Base-by-base conservation (phyloP, 768 basidiomycete species). In the Psilocybe subaeruginosa region DNA sequence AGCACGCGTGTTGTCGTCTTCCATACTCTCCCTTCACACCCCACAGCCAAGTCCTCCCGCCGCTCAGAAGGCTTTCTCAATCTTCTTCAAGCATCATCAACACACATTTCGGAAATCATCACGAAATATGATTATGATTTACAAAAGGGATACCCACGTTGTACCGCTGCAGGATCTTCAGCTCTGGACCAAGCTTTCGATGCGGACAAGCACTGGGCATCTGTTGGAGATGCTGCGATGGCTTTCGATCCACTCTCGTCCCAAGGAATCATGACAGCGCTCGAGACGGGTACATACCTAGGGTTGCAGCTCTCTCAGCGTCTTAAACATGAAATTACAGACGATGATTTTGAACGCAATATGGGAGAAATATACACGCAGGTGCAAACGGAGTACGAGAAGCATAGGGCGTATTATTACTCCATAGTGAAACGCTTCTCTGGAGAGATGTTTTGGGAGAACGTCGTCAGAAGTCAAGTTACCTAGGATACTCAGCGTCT, bases 211-310 rank as follows among this genome's bases (percentile, higher is more conserved):
- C 59, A 61, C 23, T 77, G 75, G 74, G 64, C 66, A 47, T 72
- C 76, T 29, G 75, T 77, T n/a, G 76, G 76, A 2, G 75, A 78
- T 61, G 74, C 77, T 16, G 76, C 76, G 3, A 65, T 76, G 64
- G 73, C 76, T 31, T 78, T 76, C 60, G 77, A 78, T 58, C 77
- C 77, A 7, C 71, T 78, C 7, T 78, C 76, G 8, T 77, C 76
- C 11, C 77, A 77, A 57, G 77, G 77, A 16, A 77, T 78, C 64
- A 75, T 77, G 53, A 77, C 76, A 9, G 72, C 75, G 0, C 63
- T 78, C 49, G 67, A 74, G 35, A 61, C 66, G 57, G 75, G 76
- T 7, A 62, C 62, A 37, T 62, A 69, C 27, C 41, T 74, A 8
- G 76, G 75, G 6, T 39, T 58, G n/a, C 56, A 60, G 39, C 39